Percentiles rank a stretch among this genome's conserved stretches.
These are phyloP conservation scores for Rutstroemia sp. DNA, from an alignment of 2,329 filamentous ascomycete species.

Conservation along the genomic window DNA sequence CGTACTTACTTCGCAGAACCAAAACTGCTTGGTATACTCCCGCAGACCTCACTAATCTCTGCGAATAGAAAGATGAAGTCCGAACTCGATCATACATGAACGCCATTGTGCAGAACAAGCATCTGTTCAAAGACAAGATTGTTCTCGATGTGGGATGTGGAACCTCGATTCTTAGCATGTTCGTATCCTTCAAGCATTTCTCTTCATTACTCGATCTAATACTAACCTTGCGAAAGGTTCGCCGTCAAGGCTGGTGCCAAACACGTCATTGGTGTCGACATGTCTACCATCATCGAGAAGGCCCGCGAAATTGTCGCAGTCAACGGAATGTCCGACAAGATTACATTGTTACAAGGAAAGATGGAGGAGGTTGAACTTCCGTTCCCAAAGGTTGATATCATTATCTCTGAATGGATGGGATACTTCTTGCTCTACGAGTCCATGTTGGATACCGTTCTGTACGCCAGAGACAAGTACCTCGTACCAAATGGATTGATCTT, in stretches of 20 bases:
- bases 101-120: slow-evolving; percentile 93
- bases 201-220: neutral
- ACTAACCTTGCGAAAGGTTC: slow-evolving; percentile 56
- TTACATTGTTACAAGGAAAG: slow-evolving; percentile 96
- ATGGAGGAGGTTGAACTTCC: slow-evolving; percentile 98
- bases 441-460: slow-evolving; percentile 98
- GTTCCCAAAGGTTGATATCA: slow-evolving; percentile 95
- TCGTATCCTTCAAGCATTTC: slow-evolving; percentile 33
- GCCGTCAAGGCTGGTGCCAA: slow-evolving; percentile 93
- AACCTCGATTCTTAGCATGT: slow-evolving; percentile 98
- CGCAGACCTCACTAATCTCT: slow-evolving; percentile 12
- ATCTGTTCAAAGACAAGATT: slow-evolving; percentile 85
- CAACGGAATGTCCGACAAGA: slow-evolving; percentile 92
- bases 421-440: slow-evolving; percentile 98
- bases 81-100: slow-evolving; percentile 96
- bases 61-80: slow-evolving; percentile 86
- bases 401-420: slow-evolving; percentile 99
- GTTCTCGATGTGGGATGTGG: slow-evolving; percentile 97
- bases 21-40: slow-evolving; percentile 6
- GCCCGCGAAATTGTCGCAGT: slow-evolving; percentile 86
- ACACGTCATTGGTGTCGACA: slow-evolving; percentile 97
- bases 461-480: slow-evolving; percentile 90
- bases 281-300: slow-evolving; percentile 99
- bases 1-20: slow-evolving; percentile 34
- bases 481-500: slow-evolving; percentile 85